phyloP scores from a whole-genome alignment of 2,329 filamentous ascomycete genomes.

The Mariannaea elegans region DNA sequence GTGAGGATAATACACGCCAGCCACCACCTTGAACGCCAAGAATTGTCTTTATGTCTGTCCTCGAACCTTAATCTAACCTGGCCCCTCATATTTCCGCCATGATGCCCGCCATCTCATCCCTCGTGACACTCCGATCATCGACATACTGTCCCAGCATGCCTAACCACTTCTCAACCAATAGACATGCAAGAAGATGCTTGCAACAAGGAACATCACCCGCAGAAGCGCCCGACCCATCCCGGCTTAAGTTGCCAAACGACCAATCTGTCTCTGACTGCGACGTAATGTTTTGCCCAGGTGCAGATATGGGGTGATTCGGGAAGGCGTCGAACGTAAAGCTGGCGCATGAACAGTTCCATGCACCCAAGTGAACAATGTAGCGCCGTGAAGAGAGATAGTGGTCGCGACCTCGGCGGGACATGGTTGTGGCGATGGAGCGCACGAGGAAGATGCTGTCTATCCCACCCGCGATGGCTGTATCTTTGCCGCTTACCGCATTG shows the following conservation, averaged over 20 bases:
- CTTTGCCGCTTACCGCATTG: background rate
- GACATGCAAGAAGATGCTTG: conserved; percentile 89
- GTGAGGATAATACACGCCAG: conserved; percentile 35
- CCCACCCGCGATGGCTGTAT: conserved; percentile 13
- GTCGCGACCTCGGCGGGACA: conserved; percentile 36
- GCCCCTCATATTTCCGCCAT: conserved; percentile 52
- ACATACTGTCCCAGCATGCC: conserved; percentile 65
- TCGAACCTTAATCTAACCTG: background rate
- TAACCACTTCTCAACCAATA: conserved; percentile 74
- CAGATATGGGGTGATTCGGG: conserved; percentile 35
- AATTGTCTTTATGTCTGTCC: background rate
- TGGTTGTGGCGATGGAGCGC: conserved; percentile 61
- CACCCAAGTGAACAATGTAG: conserved; percentile 77
- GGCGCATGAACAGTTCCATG: conserved; percentile 93
- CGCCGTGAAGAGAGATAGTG: conserved; percentile 27
- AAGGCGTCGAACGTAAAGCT: conserved; percentile 82
- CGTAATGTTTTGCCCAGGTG: background rate
- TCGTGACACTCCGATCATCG: conserved; percentile 61
- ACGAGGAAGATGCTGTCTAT: conserved; percentile 65
- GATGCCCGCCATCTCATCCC: conserved; percentile 79
- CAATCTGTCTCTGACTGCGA: conserved; percentile 32
- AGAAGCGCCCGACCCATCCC: conserved; percentile 44
- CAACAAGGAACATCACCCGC: conserved; percentile 67
- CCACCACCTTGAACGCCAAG: conserved; percentile 3
- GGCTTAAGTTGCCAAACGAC: conserved; percentile 61